Evolutionary conservation across 371 early-diverging fungal species (phyloP).

Genomic region (Mucor irregularis): DNA sequence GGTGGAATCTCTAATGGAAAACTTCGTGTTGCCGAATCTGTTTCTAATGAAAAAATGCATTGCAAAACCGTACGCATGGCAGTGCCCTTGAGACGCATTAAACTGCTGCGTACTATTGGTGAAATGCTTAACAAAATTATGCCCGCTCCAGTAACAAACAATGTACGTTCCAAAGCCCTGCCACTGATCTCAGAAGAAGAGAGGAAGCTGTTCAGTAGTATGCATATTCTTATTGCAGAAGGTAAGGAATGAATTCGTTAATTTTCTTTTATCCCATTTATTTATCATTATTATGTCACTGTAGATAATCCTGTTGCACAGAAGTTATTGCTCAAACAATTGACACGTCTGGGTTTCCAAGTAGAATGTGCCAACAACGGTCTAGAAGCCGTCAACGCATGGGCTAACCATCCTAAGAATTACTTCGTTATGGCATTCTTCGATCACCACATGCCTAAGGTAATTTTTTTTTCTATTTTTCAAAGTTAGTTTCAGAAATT

Average conservation of each 20-base stretch:
- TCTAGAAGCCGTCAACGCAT: conserved; percentile 40
- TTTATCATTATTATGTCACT: conserved; percentile 3
- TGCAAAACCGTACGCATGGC: conserved; percentile 47
- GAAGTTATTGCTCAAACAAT: conserved; percentile 40
- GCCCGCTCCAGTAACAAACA: not conserved
- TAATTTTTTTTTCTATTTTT: conserved; percentile 1
- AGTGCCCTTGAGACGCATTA: conserved; percentile 55
- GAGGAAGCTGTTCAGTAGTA: conserved; percentile 26
- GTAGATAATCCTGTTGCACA: conserved; percentile 52
- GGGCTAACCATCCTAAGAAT: conserved; percentile 30
- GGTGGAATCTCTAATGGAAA: conserved; percentile 21
- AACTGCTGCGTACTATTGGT: conserved; percentile 39
- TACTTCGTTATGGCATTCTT: conserved; percentile 44
- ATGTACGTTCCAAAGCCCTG: conserved; percentile 2
- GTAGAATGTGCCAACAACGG: conserved; percentile 51
- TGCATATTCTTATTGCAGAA: conserved; percentile 46
- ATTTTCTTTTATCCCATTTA: not conserved
- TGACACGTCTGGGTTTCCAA: conserved; percentile 41
- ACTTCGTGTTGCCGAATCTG: conserved; percentile 12
- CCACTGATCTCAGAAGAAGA: conserved; percentile 33
- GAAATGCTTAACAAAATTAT: conserved; percentile 20
- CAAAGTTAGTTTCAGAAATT: not conserved
- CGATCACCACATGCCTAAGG: conserved; percentile 55
- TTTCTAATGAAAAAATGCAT: conserved; percentile 13
- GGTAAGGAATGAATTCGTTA: conserved; percentile 19